Base-by-base conservation (phyloP, 108 stramenopile genomes). In the Skeletonema tropicum region DNA sequence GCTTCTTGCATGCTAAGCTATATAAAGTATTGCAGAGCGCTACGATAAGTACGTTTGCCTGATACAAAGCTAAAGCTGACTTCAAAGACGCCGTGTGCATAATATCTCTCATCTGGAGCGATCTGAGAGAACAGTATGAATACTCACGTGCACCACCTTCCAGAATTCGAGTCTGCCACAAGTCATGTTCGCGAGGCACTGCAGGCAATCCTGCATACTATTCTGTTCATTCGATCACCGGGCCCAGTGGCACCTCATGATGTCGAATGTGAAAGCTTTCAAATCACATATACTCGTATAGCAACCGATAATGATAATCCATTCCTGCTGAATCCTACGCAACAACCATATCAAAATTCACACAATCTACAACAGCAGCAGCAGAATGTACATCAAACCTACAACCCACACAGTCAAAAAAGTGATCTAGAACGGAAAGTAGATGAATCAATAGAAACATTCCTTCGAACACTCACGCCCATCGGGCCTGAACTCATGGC, bases 201-300 rank as follows among this genome's bases (percentile, higher is more conserved):
- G 11, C 91, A 94, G 74, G 88, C 88, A 59, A 90, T 94, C 60
- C 86, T 94, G 0, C 90, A 92, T 49, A 94, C 93, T 17, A 91
- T 94, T 74, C 75, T 94, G 6, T 94, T 94, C 70, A 89, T 94
- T 41, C 91, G 93, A 52, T 89, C 89, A 57, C 93, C 93, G 2
- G 93, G 93, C 23, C 87, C 91, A 21, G 91, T 94, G 2, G 86
- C 87, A 19, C 91, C 91, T 30, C 71, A 77, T 35, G 91, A 94
- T 83, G 90, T 92, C 10, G 83, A 89, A 59, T 92, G 91, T 63
- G 93, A 94, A 73, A 89, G 87, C 31, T 94, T 94, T 73, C 80
- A 90, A 64, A 66, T 89, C 45, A 94, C 90, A 1, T 94, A 94
- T 59, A 82, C 93, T 32, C 76, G 90, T 32, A 94, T 94, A 42